A percentile compares a stretch with the other conserved stretches of the same genome.
Conservation (phyloP, 352 stramenopile species). For the Peronospora destructor region DNA sequence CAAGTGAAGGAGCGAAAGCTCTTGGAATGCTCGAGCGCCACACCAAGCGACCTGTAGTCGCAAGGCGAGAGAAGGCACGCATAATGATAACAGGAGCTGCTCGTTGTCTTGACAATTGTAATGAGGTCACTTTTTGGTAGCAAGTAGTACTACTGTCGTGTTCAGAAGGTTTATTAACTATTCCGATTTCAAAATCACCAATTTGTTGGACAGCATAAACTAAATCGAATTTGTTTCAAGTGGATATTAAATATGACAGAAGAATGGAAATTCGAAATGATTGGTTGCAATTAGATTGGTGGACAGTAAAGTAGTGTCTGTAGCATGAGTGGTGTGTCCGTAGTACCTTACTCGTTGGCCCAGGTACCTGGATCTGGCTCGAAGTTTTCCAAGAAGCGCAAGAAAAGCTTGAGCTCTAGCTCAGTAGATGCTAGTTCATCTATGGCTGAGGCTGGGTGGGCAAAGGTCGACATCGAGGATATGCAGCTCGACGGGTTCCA, state of each 20-base stretch:
- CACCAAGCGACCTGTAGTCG: conserved; percentile 7
- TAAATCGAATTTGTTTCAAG: neutral
- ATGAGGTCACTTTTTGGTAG: neutral
- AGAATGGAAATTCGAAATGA: conserved; percentile 1
- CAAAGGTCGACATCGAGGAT: conserved; percentile 65
- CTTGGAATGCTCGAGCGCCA: conserved; percentile 1
- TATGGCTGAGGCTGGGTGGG: conserved; percentile 35
- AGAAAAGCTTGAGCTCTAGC: conserved; percentile 34
- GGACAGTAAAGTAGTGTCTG: too few species aligned
- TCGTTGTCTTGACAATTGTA: conserved; percentile 3
- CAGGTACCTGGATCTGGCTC: conserved; percentile 5
- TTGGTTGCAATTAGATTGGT: conserved; percentile 28
- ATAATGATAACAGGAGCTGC: conserved; percentile 12
- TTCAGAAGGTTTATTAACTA: neutral
- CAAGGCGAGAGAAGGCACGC: conserved; percentile 18
- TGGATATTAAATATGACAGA: neutral
- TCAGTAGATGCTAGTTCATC: neutral
- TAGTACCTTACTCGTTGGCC: conserved; percentile 33
- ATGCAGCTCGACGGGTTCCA: conserved; percentile 79
- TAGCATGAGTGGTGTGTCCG: conserved; percentile 32
- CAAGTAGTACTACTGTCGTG: neutral
- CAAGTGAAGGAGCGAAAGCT: neutral
- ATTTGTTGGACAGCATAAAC: neutral
- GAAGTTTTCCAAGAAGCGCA: conserved; percentile 56
- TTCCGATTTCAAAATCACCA: neutral